A percentile compares a stretch with the other conserved stretches of the same genome.
Evolutionary conservation across 345 rosid genomes (phyloP).

Genomic region (Salix caprea): DNA sequence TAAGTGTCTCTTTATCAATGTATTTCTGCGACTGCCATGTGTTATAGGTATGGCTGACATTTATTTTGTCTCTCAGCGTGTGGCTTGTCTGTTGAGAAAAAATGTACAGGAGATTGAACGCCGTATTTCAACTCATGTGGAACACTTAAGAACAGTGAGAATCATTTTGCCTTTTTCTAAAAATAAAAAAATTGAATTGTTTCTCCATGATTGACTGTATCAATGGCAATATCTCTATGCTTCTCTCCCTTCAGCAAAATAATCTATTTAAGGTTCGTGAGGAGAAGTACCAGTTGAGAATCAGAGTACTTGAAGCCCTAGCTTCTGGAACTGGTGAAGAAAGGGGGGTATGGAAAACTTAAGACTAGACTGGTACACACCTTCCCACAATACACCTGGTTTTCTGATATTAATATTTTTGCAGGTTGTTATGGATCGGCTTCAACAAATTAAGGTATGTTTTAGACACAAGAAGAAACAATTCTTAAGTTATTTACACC

Average conservation of each 20-base stretch:
- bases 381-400: neutral
- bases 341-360: constrained; percentile 44
- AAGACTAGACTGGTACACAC: neutral
- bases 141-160: constrained; percentile 79
- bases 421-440: constrained; percentile 49
- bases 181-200: neutral
- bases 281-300: constrained; percentile 78
- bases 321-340: constrained; percentile 69
- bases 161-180: neutral
- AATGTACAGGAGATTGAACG: constrained; percentile 93
- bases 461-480: neutral
- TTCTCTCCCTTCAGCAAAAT: constrained; percentile 65
- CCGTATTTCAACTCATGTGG: constrained; percentile 95
- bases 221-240: constrained; percentile 3
- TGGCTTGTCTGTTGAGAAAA: constrained; percentile 71
- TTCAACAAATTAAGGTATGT: constrained; percentile 55
- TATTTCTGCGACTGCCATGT: neutral
- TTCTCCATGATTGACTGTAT: constrained; percentile 6
- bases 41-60: constrained; percentile 2
- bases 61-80: constrained; percentile 50
- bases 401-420: neutral
- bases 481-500: neutral
- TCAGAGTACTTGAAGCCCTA: constrained; percentile 83
- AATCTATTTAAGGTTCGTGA: constrained; percentile 81
- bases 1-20: neutral